Percentiles rank a stretch among this genome's conserved stretches.
Evolutionary conservation across 2,329 filamentous ascomycete species (phyloP).

Genomic region (Penicillium polonicum): DNA sequence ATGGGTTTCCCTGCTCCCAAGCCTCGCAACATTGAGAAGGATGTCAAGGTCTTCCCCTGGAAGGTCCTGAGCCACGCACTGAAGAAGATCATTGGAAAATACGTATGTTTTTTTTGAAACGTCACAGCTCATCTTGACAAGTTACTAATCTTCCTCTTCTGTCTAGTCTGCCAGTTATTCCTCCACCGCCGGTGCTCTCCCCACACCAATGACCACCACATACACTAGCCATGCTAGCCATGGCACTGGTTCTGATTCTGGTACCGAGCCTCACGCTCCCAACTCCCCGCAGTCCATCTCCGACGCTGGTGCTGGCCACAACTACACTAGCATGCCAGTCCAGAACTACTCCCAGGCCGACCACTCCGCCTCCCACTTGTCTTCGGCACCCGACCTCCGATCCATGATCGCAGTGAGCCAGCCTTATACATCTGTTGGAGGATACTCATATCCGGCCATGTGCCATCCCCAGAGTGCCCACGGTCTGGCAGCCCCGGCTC

Average conservation of each 20-base stretch:
- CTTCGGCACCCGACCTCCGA: constrained; percentile 42
- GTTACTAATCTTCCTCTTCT: constrained; percentile 20
- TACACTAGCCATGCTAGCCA: constrained; percentile 35
- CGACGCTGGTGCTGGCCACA: constrained; percentile 45
- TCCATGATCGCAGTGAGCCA: constrained; percentile 32
- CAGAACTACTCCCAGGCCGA: constrained; percentile 45
- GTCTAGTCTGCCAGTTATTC: constrained; percentile 65
- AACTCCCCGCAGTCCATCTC: constrained; percentile 51
- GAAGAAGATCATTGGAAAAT: constrained; percentile 99
- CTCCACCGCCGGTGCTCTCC: constrained; percentile 56
- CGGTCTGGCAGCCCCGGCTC: constrained; percentile 32
- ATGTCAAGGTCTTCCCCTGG: constrained; percentile 98
- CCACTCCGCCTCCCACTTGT: constrained; percentile 25
- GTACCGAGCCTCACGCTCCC: constrained; percentile 49
- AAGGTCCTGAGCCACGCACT: constrained; percentile 81
- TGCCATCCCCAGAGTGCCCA: constrained; percentile 32
- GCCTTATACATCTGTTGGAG: constrained; percentile 32
- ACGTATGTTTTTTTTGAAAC: constrained; percentile 56
- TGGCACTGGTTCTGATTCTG: constrained; percentile 47
- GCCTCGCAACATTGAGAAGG: constrained; percentile 96
- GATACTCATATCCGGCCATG: constrained; percentile 35
- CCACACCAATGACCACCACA: constrained; percentile 38
- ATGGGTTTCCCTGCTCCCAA: constrained; percentile 97
- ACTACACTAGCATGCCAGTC: constrained; percentile 46
- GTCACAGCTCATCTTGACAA: constrained; percentile 2